phyloP scores from a whole-genome alignment of 1,139 yeast species.

The Nakaseomyces sp. region DNA sequence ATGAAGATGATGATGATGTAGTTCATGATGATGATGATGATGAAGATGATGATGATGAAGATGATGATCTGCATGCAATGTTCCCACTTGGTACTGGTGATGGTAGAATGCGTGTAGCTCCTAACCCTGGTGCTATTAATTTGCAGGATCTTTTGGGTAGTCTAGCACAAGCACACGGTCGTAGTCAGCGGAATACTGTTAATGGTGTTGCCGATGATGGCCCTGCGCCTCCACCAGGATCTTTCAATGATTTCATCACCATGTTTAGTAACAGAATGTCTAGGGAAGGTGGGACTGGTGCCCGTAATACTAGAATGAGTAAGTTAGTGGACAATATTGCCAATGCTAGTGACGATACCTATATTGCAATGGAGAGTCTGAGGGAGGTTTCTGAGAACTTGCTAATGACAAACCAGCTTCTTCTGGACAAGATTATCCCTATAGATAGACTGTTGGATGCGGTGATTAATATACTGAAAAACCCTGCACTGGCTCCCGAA shows the following conservation, averaged over 20 bases:
- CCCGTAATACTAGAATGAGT: conserved; percentile 17
- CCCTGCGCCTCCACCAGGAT: conserved; percentile 8
- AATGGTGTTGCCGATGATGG: conserved; percentile 21
- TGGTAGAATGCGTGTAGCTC: conserved; percentile 7
- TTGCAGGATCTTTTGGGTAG: conserved; percentile 19
- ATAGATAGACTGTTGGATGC: conserved; percentile 47
- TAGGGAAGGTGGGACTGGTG: conserved; percentile 15
- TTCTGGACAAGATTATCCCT: conserved; percentile 61
- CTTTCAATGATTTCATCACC: conserved; percentile 9
- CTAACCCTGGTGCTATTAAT: conserved; percentile 14
- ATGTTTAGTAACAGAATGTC: conserved; percentile 34
- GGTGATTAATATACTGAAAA: conserved; percentile 51
- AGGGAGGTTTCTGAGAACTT: conserved; percentile 55
- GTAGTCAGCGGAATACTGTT: conserved; percentile 16
- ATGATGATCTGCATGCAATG: conserved; percentile 8
- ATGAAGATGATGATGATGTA: conserved; percentile 13
- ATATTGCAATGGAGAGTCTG: conserved; percentile 46
- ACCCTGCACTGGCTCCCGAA: conserved; percentile 52
- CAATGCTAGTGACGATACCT: conserved; percentile 37
- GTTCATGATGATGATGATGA: conserved; percentile 16
- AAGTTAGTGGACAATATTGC: conserved; percentile 24
- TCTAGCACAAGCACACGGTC: conserved; percentile 14
- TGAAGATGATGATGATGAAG: conserved; percentile 20
- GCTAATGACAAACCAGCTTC: conserved; percentile 57
- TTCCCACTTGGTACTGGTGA: conserved; percentile 3